Evolutionary conservation across 2,329 filamentous ascomycete genomes (phyloP).

Genomic region (Fusarium subtropicale): DNA sequence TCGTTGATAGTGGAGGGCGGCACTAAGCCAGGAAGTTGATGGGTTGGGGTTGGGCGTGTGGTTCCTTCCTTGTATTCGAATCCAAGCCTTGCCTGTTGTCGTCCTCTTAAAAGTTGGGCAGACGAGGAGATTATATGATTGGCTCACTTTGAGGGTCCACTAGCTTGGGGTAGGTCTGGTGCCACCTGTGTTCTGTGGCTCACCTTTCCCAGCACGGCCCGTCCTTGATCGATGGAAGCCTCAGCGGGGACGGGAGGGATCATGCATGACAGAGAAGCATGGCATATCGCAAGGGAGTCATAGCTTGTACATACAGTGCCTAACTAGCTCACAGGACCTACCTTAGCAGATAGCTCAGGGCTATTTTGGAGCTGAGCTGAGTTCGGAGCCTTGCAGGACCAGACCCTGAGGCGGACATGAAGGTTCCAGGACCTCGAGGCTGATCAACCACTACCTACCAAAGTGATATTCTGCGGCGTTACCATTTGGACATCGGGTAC

Average conservation of each 20-base stretch:
- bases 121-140: conserved; percentile 50
- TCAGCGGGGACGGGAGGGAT: conserved; percentile 39
- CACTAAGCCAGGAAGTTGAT: conserved; percentile 40
- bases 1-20: conserved; percentile 43
- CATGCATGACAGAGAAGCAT: conserved; percentile 41
- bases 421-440: conserved; percentile 32
- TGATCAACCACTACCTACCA: background rate
- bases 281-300: conserved; percentile 30
- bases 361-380: conserved; percentile 24
- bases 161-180: conserved; percentile 30
- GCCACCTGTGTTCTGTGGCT: conserved; percentile 30
- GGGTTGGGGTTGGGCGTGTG: conserved; percentile 44
- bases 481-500: background rate
- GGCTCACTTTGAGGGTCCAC: conserved; percentile 41
- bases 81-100: conserved; percentile 34
- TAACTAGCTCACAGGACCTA: background rate
- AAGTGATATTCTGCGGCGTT: background rate
- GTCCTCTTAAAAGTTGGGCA: conserved; percentile 26
- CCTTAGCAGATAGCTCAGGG: conserved; percentile 8
- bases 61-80: conserved; percentile 37
- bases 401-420: conserved; percentile 29
- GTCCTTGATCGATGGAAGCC: conserved; percentile 35
- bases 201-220: conserved; percentile 32
- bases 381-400: conserved; percentile 23
- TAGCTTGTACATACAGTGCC: conserved; percentile 7